Evolutionary conservation across 2,329 filamentous ascomycete species (phyloP).

Genomic region (Reticulascus tulasneorum): DNA sequence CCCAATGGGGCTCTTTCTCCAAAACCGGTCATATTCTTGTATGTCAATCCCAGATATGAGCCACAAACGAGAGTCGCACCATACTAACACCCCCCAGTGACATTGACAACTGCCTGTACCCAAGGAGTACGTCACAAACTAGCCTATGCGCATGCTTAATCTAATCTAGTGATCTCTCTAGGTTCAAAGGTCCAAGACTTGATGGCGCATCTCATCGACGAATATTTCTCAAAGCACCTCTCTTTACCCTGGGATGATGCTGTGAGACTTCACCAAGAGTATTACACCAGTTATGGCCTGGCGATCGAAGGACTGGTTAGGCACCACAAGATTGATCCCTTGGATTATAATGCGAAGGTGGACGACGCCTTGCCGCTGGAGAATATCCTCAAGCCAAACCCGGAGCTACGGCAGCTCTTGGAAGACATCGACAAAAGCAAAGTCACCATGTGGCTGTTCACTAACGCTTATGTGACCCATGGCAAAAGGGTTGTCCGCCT

Average conservation of each 20-base stretch:
- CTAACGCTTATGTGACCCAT: conserved; percentile 92
- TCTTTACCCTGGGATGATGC: conserved; percentile 73
- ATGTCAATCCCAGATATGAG: conserved; percentile 8
- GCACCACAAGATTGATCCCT: conserved; percentile 89
- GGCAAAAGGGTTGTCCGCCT: conserved; percentile 77
- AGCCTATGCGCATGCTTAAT: background rate
- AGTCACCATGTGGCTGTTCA: conserved; percentile 89
- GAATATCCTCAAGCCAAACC: conserved; percentile 74
- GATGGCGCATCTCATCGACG: conserved; percentile 79
- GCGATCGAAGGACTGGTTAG: conserved; percentile 92
- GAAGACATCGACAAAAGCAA: conserved; percentile 78
- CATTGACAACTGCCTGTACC: conserved; percentile 97
- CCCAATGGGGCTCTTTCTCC: conserved; percentile 27
- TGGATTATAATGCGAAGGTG: conserved; percentile 92
- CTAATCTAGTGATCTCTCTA: conserved; percentile 27
- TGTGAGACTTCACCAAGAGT: conserved; percentile 79
- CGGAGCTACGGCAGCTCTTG: conserved; percentile 69
- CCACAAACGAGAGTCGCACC: background rate
- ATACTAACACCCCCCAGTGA: conserved; percentile 56
- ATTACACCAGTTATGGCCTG: conserved; percentile 95
- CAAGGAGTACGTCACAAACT: conserved; percentile 60
- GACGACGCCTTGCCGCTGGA: conserved; percentile 92
- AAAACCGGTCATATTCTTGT: conserved; percentile 43
- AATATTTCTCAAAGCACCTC: conserved; percentile 65
- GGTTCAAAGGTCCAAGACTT: conserved; percentile 78